Evolutionary conservation across 305 asterid species (phyloP).

Genomic region (Fraxinus velutina): DNA sequence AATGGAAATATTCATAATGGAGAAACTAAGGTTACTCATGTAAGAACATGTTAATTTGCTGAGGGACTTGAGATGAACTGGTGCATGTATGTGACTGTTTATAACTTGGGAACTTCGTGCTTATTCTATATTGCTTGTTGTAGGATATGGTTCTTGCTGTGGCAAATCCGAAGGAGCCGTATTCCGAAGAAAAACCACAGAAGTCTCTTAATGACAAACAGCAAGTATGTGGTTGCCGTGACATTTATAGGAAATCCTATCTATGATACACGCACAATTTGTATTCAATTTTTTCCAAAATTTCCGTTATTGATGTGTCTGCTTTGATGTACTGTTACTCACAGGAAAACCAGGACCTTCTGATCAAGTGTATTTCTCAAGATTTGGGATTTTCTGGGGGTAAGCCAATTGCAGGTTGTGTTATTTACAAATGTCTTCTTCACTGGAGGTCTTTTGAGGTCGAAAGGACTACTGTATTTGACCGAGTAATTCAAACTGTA

Average conservation of each 20-base stretch:
- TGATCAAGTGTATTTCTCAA: slow-evolving; percentile 88
- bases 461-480: slow-evolving; percentile 93
- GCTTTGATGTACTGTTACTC: slow-evolving; percentile 28
- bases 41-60: slow-evolving; percentile 31
- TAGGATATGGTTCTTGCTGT: slow-evolving; percentile 60
- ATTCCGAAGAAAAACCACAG: slow-evolving; percentile 93
- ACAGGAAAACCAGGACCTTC: slow-evolving; percentile 95
- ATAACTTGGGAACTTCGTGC: background rate
- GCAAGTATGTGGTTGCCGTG: slow-evolving; percentile 54
- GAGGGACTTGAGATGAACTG: background rate
- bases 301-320: background rate
- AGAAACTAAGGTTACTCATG: slow-evolving; percentile 55
- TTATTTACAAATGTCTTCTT: slow-evolving; percentile 93
- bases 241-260: slow-evolving; percentile 5
- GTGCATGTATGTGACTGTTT: slow-evolving; percentile 3
- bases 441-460: slow-evolving; percentile 99
- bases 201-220: slow-evolving; percentile 94
- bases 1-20: slow-evolving; percentile 76
- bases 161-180: slow-evolving; percentile 71
- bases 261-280: background rate
- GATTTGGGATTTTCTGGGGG: slow-evolving; percentile 95
- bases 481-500: slow-evolving; percentile 79
- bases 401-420: slow-evolving; percentile 94
- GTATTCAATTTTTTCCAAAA: background rate
- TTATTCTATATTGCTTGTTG: slow-evolving; percentile 33